Evolutionary conservation across 441 rosid species (phyloP), one percentile per base, ranked within the genome.

Genomic region (Breynia disticha): DNA sequence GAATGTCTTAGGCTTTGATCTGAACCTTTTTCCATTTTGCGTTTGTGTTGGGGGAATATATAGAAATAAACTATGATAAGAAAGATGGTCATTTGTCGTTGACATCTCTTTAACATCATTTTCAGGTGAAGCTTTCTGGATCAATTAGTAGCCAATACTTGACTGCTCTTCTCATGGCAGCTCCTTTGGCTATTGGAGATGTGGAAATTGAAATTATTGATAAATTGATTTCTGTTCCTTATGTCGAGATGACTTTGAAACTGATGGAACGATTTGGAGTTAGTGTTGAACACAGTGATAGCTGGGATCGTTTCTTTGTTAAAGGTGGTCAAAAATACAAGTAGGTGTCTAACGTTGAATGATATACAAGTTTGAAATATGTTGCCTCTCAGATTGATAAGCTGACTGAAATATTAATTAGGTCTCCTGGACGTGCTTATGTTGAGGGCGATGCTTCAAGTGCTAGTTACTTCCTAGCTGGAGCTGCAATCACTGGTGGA

Each of bases 401-500:
- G 45, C 52, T 61, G 58, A 41, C 24, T n/a, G 35, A 32, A n/a
- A 61, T 48, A 43, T 61, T 16, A 67, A 52, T 54, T 70, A 93
- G 99, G 86, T 81, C 96, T 50, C 90, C 97, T 15, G 96, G 95
- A 71, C 83, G 74, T 60, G 90, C 90, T 61, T 93, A 62, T 35
- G 96, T 93, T 41, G 97, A 93, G 76, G 97, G 99, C 18, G 99
- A 93, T 79, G 99, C 99, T 62, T 93, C 99, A 51, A 93, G 97
- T 81, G 99, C 99, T 53, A 86, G 99, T 68, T 89, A 93, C 76
- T 93, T 93, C 71, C 82, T 93, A 51, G 99, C 90, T 55, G 99
- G 99, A 52, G 95, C 99, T 37, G 97, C 97, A 44, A 71, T 93
- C 75, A 87, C 95, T 14, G 99, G 99, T 49, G 95, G 95, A 57